phyloP scores from a whole-genome alignment of 75 land plant genomes.

The Sequoia sempervirens region DNA sequence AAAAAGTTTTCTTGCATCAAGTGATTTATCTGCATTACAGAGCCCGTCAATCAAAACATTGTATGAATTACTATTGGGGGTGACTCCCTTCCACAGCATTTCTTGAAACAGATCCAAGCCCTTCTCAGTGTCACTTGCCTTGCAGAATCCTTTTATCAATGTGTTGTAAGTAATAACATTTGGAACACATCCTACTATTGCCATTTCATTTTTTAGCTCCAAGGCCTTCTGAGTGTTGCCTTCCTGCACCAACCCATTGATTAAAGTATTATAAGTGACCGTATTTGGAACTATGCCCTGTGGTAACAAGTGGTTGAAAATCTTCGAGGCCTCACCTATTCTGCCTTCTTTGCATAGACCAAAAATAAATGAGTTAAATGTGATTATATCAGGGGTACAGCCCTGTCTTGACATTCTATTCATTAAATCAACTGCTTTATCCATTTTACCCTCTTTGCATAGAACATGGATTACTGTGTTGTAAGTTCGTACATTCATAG shows the following conservation, averaged over 20 bases:
- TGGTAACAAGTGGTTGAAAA: constrained; percentile 36
- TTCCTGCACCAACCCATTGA: constrained; percentile 41
- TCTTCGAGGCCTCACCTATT: constrained; percentile 42
- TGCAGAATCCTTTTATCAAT: constrained; percentile 59
- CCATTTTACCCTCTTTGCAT: constrained; percentile 35
- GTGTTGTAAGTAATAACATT: constrained; percentile 58
- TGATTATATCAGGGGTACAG: constrained; percentile 45
- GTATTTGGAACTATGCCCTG: constrained; percentile 58
- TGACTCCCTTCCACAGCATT: constrained; percentile 41
- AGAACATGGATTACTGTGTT: constrained; percentile 53
- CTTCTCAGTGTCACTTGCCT: constrained; percentile 42
- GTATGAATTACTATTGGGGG: constrained; percentile 42
- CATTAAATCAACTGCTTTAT: constrained; percentile 37
- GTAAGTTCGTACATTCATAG: constrained; percentile 41
- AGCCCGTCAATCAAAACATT: constrained; percentile 59
- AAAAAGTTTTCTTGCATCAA: constrained; percentile 43
- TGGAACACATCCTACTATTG: constrained; percentile 35
- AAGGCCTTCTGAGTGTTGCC: constrained; percentile 41
- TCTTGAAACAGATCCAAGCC: constrained; percentile 47
- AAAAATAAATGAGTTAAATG: constrained; percentile 53
- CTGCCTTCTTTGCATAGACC: constrained; percentile 41
- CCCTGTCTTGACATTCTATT: constrained; percentile 45
- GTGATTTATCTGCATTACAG: constrained; percentile 38
- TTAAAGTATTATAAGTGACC: constrained; percentile 60
- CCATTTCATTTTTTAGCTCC: constrained; percentile 52